phyloP scores from a whole-genome alignment of 1,284 basidiomycete species.

The Baeospora myosura region DNA sequence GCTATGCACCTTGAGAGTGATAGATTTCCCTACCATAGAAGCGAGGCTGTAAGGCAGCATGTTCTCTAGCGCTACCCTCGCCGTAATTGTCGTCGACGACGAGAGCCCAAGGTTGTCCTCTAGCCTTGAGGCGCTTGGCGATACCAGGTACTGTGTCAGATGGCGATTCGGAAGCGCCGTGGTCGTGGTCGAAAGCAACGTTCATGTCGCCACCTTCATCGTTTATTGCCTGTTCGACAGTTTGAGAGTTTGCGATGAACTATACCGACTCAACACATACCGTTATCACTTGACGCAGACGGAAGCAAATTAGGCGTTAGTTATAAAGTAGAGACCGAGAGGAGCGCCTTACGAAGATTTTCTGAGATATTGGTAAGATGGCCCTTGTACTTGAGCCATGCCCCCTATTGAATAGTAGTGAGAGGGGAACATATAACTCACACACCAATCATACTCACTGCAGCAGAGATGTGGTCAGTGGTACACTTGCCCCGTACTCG shows the following conservation, averaged over 20 bases:
- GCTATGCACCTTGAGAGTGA: background rate
- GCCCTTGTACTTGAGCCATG: slow-evolving; percentile 98
- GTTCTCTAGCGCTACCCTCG: slow-evolving; percentile 96
- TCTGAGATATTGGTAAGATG: slow-evolving; percentile 95
- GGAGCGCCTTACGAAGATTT: slow-evolving; percentile 70
- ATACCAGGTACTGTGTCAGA: slow-evolving; percentile 83
- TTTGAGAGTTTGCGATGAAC: background rate
- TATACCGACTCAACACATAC: slow-evolving; percentile 19
- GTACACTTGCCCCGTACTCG: slow-evolving; percentile 96
- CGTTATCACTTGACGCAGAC: slow-evolving; percentile 31
- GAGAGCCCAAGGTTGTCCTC: slow-evolving; percentile 86
- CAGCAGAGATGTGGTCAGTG: slow-evolving; percentile 95
- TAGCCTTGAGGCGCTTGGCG: slow-evolving; percentile 80
- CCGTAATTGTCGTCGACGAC: slow-evolving; percentile 97
- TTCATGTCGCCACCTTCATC: slow-evolving; percentile 91
- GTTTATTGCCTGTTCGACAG: slow-evolving; percentile 64
- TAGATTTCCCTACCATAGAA: slow-evolving; percentile 67
- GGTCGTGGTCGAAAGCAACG: slow-evolving; percentile 75
- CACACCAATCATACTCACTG: slow-evolving; percentile 39
- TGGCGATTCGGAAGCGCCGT: slow-evolving; percentile 38
- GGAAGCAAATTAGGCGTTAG: slow-evolving; percentile 1
- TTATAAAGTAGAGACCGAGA: background rate
- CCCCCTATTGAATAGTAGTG: slow-evolving; percentile 47
- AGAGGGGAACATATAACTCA: slow-evolving; percentile 2
- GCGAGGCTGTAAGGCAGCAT: slow-evolving; percentile 93